phyloP scores from a whole-genome alignment of 1,284 basidiomycete species.

The Lentinula novae-zelandiae region DNA sequence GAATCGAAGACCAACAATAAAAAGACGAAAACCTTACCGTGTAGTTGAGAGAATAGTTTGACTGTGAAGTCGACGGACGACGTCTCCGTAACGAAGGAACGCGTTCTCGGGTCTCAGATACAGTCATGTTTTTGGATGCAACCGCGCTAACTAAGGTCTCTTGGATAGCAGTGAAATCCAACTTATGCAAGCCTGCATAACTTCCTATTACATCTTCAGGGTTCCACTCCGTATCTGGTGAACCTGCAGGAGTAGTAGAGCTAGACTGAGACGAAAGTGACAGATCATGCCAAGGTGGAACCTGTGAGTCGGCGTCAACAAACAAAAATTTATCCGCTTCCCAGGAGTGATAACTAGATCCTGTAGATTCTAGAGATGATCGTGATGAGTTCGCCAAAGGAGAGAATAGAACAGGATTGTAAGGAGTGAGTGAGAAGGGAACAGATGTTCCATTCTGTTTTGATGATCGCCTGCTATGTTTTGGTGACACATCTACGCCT shows the following conservation, averaged over 20 bases:
- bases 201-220: slow-evolving; percentile 62
- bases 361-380: slow-evolving; percentile 71
- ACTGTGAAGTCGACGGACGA: slow-evolving; percentile 77
- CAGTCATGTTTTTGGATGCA: slow-evolving; percentile 46
- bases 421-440: slow-evolving; percentile 37
- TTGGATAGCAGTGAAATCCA: slow-evolving; percentile 68
- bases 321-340: slow-evolving; percentile 61
- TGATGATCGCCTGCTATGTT: slow-evolving; percentile 44
- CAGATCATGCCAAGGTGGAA: slow-evolving; percentile 61
- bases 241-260: slow-evolving; percentile 43
- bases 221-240: slow-evolving; percentile 52
- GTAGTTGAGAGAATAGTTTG: slow-evolving; percentile 60
- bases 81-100: slow-evolving; percentile 59
- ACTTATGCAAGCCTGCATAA: slow-evolving; percentile 62
- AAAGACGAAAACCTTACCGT: slow-evolving; percentile 38
- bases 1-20: slow-evolving; percentile 5
- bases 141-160: slow-evolving; percentile 65
- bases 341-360: slow-evolving; percentile 81
- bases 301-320: slow-evolving; percentile 40
- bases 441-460: slow-evolving; percentile 40
- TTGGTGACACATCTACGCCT: slow-evolving; percentile 30
- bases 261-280: slow-evolving; percentile 38
- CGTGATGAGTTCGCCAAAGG: slow-evolving; percentile 70
- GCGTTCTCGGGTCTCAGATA: slow-evolving; percentile 51
- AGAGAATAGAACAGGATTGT: slow-evolving; percentile 57